Base-by-base conservation (phyloP, 2,329 filamentous ascomycete genomes). In the Fusarium sp. region DNA sequence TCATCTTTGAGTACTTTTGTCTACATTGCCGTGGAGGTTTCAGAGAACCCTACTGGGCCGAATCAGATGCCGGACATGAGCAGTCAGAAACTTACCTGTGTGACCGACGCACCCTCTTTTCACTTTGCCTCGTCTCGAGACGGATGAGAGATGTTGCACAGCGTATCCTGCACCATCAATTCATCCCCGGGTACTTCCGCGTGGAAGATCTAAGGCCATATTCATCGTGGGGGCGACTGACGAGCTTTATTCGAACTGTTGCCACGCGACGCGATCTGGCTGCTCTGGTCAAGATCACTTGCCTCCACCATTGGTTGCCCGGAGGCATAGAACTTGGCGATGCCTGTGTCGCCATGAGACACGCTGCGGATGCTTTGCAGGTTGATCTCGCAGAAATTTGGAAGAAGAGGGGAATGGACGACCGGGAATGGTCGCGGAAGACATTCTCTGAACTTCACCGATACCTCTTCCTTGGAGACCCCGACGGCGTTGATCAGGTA, bases 121-220 rank as follows among this genome's bases (percentile, higher is more conserved):
- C 67, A 18, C 43, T 72, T 5, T 70, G 67, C 27, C 72, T 76
- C 6, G 66, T 59, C 54, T 72, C 70, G 20, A 72, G 62, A 45
- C 54, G 35, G 13, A 23, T 76, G 30, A 56, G 66, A 37, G 45
- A 59, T 18, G 30, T 66, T 25, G 43, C 66, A 4, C 64, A 72
- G 58, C 43, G 67, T n/a, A 34, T 77, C 32, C 54, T 77, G 23
- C 58, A 72, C 39, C 72, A 77, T 37, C 62, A 74, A 7, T 74
- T 75, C 35, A 52, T 62, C 25, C 35, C 68, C 56, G 61, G 56
- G 16, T 45, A 66, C 11, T 9, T 9, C 27, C 27, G 7, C 27
- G 7, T 9, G 27, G 27, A 30, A 8, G 7, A 7, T 9, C 27
- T 9, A 30, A 9, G 7, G 27, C 6, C 27, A 30, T 30, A 30